These are phyloP conservation scores for Aspergillus chevalieri DNA, from an alignment of 2,329 filamentous ascomycete species.

Conservation along the genomic window DNA sequence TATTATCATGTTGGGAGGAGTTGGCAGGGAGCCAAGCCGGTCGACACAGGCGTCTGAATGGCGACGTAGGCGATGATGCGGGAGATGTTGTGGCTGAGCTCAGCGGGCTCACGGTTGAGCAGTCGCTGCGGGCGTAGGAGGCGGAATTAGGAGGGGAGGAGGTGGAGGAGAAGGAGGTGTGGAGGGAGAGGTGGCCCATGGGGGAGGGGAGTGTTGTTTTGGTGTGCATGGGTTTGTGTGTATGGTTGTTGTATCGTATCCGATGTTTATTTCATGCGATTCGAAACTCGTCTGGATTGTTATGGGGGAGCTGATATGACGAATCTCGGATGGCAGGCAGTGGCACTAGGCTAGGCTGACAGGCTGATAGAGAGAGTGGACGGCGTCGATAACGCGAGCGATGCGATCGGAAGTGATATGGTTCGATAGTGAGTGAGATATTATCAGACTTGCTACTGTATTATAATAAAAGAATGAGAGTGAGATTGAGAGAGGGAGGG, in stretches of 20 bases:
- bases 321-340: neutral
- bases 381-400: no score
- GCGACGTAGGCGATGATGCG: constrained; percentile 22
- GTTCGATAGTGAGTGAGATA: neutral
- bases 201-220: constrained; percentile 11
- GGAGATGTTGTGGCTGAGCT: constrained; percentile 26
- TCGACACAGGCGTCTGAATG: constrained; percentile 16
- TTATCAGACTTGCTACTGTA: neutral
- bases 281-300: no score
- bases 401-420: neutral
- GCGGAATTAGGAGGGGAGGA: constrained; percentile 15
- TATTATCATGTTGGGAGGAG: no score
- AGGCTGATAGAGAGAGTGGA: neutral
- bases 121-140: constrained; percentile 7
- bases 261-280: no score
- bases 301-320: no score
- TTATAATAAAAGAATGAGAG: neutral
- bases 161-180: constrained; percentile 24
- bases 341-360: neutral
- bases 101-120: constrained; percentile 21
- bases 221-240: constrained; percentile 4
- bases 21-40: constrained; percentile 6
- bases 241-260: neutral
- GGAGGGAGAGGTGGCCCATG: constrained; percentile 24
- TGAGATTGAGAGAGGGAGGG: neutral